Evolutionary conservation across 257 asterid species (phyloP).

Genomic region (Solanum bulbocastanum): DNA sequence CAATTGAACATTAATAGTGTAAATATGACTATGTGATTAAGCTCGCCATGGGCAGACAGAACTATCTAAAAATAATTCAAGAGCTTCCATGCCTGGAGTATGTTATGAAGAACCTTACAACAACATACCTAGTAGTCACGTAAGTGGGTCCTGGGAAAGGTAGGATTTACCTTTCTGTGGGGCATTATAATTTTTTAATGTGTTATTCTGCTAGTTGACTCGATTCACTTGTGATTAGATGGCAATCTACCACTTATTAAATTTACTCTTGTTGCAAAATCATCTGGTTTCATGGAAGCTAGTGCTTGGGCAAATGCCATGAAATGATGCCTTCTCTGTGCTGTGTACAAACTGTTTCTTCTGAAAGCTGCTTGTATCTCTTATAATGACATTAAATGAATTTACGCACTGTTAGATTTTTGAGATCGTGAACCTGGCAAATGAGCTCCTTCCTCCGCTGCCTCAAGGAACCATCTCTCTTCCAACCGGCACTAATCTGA

Average conservation of each 20-base stretch:
- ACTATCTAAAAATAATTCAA: neutral
- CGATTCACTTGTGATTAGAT: neutral
- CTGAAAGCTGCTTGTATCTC: neutral
- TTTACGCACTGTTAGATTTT: slow-evolving; percentile 41
- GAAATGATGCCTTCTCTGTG: neutral
- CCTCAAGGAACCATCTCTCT: slow-evolving; percentile 92
- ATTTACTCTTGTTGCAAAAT: neutral
- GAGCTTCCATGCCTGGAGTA: neutral
- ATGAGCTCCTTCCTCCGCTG: slow-evolving; percentile 94
- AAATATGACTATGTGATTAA: neutral
- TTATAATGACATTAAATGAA: neutral
- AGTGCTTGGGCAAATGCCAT: neutral
- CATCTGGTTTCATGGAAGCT: neutral
- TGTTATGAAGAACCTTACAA: neutral
- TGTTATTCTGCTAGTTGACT: neutral
- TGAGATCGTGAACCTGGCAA: slow-evolving; percentile 97
- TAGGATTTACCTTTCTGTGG: neutral
- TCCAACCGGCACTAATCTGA: slow-evolving; percentile 54
- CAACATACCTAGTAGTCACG: neutral
- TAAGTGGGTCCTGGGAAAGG: neutral
- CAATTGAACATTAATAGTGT: neutral
- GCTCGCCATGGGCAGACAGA: neutral
- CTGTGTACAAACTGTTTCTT: neutral
- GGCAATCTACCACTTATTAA: neutral
- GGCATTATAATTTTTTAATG: neutral